These are phyloP conservation scores for Zea luxurians DNA, from an alignment of 176 grass and related monocot genomes.

Conservation along the genomic window DNA sequence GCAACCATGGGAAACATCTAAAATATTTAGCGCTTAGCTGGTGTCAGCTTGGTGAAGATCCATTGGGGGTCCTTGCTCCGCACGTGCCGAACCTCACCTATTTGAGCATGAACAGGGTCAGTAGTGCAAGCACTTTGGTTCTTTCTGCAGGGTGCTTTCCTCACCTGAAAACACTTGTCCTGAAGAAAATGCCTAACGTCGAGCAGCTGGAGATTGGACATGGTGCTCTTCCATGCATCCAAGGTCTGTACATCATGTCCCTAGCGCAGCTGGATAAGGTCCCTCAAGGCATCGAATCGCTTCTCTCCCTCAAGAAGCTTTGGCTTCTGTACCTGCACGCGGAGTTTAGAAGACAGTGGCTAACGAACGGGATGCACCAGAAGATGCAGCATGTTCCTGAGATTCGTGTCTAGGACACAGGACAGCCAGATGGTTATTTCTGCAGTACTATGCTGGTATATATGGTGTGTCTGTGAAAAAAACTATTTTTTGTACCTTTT, in stretches of 20 bases:
- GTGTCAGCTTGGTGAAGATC: conserved; percentile 27
- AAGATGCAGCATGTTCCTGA: conserved; percentile 4
- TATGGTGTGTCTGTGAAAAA: neutral
- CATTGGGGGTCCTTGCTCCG: neutral
- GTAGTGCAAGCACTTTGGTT: conserved; percentile 17
- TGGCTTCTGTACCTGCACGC: neutral
- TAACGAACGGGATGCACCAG: neutral
- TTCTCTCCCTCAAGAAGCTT: conserved; percentile 24
- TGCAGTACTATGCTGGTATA: neutral
- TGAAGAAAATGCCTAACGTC: conserved; percentile 22
- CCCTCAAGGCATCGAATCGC: conserved; percentile 34
- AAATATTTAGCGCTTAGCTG: neutral
- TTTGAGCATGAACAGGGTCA: conserved; percentile 3
- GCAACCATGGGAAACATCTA: neutral
- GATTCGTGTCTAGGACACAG: neutral
- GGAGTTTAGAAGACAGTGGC: neutral
- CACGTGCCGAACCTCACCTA: conserved; percentile 12
- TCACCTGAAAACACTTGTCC: neutral
- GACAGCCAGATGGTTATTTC: neutral
- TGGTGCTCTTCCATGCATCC: conserved; percentile 17
- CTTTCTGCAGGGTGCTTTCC: conserved; percentile 34
- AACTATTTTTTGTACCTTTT: neutral
- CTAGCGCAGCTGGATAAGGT: conserved; percentile 13
- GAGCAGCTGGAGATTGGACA: conserved; percentile 28
- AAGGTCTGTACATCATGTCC: conserved; percentile 6